Evolutionary conservation across 495 filamentous ascomycete genomes (phyloP).

Genomic region (Lepraria neglecta): DNA sequence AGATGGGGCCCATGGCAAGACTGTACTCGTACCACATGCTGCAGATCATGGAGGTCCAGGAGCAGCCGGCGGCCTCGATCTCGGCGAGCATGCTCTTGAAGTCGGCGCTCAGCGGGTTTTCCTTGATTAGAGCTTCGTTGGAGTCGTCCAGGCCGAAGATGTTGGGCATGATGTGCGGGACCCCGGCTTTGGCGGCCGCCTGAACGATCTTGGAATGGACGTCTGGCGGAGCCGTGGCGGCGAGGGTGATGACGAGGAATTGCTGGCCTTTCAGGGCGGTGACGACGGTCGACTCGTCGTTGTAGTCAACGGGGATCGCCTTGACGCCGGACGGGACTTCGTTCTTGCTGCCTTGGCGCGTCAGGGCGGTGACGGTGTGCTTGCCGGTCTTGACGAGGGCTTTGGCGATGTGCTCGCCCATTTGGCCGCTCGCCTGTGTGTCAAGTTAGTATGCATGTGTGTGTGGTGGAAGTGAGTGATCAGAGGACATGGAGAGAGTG

Average conservation of each 20-base stretch:
- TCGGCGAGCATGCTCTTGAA: conserved; percentile 20
- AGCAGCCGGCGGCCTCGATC: conserved; percentile 34
- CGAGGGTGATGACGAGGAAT: conserved; percentile 46
- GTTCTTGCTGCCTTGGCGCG: conserved; percentile 40
- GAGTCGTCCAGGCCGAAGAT: conserved; percentile 37
- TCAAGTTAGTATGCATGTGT: no score
- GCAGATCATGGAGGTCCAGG: conserved; percentile 38
- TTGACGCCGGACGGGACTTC: conserved; percentile 38
- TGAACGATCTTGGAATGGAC: conserved; percentile 39
- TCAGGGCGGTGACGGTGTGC: conserved; percentile 50
- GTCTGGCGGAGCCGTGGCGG: conserved; percentile 28
- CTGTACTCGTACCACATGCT: conserved; percentile 47
- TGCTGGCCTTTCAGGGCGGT: conserved; percentile 46
- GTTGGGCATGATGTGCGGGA: conserved; percentile 49
- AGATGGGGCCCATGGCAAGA: conserved; percentile 22
- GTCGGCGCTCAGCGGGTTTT: conserved; percentile 23
- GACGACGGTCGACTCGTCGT: conserved; percentile 32
- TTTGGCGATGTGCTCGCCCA: conserved; percentile 41
- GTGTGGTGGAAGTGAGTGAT: not conserved
- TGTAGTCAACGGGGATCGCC: conserved; percentile 42
- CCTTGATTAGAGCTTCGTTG: conserved; percentile 27
- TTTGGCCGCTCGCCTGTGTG: conserved; percentile 48
- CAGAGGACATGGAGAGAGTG: not conserved
- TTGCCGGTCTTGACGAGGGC: conserved; percentile 45
- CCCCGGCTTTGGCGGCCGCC: conserved; percentile 48